Conservation (phyloP, 257 asterid genomes). For the Nicotiana obtusifolia region DNA sequence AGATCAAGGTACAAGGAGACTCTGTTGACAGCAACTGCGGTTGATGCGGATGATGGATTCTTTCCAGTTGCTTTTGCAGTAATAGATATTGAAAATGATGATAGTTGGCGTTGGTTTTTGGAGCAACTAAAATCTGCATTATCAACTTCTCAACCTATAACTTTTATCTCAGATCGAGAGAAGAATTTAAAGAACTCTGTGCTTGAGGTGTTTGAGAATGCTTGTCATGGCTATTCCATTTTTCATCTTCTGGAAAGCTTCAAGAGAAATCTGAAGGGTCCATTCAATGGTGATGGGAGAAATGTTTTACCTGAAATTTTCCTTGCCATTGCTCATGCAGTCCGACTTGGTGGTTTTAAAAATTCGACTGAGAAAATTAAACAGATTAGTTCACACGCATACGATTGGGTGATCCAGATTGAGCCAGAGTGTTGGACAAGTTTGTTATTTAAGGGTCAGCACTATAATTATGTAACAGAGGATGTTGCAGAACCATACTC, state of each 20-base stretch:
- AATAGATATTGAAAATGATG: constrained; percentile 60
- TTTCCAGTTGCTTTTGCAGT: constrained; percentile 78
- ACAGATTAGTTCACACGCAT: constrained; percentile 54
- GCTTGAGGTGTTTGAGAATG: constrained; percentile 53
- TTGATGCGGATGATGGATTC: constrained; percentile 82
- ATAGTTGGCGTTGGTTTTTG: constrained; percentile 78
- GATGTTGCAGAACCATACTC: constrained; percentile 61
- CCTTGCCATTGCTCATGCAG: constrained; percentile 68
- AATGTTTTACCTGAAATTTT: constrained; percentile 64
- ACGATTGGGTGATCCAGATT: constrained; percentile 59
- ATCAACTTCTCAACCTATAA: constrained; percentile 43
- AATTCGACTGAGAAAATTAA: constrained; percentile 59
- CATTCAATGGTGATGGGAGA: constrained; percentile 74
- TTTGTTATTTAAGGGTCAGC: constrained; percentile 57
- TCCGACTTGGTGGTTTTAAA: constrained; percentile 47
- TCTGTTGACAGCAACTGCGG: constrained; percentile 65
- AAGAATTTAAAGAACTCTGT: constrained; percentile 47
- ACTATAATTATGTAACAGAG: constrained; percentile 47
- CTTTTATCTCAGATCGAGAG: constrained; percentile 78
- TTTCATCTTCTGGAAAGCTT: constrained; percentile 79
- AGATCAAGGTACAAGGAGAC: constrained; percentile 63
- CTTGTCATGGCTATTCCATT: constrained; percentile 71
- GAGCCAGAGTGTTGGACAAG: constrained; percentile 74
- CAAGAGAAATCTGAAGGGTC: constrained; percentile 70
- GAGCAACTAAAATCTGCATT: constrained; percentile 65